These are phyloP conservation scores for Crucibulum laeve DNA, from an alignment of 768 basidiomycete species.

Conservation along the genomic window DNA sequence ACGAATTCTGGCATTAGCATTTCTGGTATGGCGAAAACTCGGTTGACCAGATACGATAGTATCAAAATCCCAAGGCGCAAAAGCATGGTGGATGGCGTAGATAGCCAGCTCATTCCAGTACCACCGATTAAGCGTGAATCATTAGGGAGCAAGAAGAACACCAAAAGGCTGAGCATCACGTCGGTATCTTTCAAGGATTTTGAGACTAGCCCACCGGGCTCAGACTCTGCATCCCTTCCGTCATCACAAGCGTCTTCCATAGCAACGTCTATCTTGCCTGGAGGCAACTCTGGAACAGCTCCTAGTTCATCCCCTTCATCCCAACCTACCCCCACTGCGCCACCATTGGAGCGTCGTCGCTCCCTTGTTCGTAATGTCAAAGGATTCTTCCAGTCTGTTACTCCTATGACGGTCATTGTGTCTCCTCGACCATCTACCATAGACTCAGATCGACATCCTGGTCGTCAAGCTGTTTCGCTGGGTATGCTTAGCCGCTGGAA, in stretches of 20 bases:
- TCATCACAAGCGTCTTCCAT: slow-evolving; percentile 26
- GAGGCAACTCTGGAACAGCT: neutral
- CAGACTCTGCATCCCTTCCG: slow-evolving; percentile 28
- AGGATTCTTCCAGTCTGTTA: slow-evolving; percentile 47
- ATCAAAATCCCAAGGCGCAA: slow-evolving; percentile 60
- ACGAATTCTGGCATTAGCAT: slow-evolving; percentile 59
- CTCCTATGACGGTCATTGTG: slow-evolving; percentile 17
- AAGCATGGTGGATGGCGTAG: slow-evolving; percentile 37
- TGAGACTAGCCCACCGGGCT: slow-evolving; percentile 4
- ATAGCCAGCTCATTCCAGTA: slow-evolving; percentile 18
- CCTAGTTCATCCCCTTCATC: neutral
- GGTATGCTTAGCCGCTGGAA: slow-evolving; percentile 45
- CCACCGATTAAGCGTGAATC: slow-evolving; percentile 16
- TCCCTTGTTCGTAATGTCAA: slow-evolving; percentile 63
- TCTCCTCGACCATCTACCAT: slow-evolving; percentile 2
- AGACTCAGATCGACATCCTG: neutral
- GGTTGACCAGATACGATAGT: slow-evolving; percentile 65
- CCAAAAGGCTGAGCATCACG: slow-evolving; percentile 30
- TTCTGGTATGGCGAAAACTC: slow-evolving; percentile 58
- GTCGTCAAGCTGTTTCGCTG: slow-evolving; percentile 13
- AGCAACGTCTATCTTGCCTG: slow-evolving; percentile 7
- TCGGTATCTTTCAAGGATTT: slow-evolving; percentile 24
- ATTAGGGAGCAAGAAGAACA: slow-evolving; percentile 19
- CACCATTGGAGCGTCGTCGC: slow-evolving; percentile 10
- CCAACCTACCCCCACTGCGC: slow-evolving; percentile 1